These are phyloP conservation scores for Mycena rosella DNA, from an alignment of 768 basidiomycete species.

Conservation along the genomic window DNA sequence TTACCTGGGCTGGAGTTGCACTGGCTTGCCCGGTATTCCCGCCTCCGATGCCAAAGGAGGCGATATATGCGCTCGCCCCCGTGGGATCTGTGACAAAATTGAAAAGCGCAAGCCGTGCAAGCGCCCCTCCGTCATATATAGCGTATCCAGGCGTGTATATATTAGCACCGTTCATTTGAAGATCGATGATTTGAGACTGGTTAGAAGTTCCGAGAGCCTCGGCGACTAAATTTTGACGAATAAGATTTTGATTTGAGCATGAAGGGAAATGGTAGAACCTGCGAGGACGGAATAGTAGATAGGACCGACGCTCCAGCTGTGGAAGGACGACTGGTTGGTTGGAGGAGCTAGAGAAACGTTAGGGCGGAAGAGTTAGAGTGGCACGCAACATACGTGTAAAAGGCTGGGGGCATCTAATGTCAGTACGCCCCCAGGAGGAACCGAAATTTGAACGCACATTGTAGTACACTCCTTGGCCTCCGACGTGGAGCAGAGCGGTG, in stretches of 20 bases:
- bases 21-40: no score
- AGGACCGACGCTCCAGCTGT: slow-evolving; percentile 79
- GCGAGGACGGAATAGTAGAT: no score
- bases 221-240: no score
- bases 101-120: slow-evolving; percentile 74
- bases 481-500: slow-evolving; percentile 67
- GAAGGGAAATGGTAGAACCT: no score
- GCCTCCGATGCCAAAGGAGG: no score
- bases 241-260: no score
- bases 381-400: neutral
- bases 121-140: slow-evolving; percentile 78
- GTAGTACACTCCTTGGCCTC: slow-evolving; percentile 77
- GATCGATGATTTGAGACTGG: slow-evolving; percentile 75
- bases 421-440: no score
- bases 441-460: slow-evolving; percentile 51
- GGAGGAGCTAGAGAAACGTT: slow-evolving; percentile 56
- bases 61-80: slow-evolving; percentile 67
- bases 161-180: slow-evolving; percentile 61
- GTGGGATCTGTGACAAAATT: slow-evolving; percentile 77
- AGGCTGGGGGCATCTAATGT: no score
- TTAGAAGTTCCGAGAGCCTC: slow-evolving; percentile 78
- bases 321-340: slow-evolving; percentile 66
- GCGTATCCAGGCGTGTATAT: slow-evolving; percentile 73
- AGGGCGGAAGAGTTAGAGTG: neutral
- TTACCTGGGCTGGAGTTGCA: no score